phyloP scores from a whole-genome alignment of 140 eudicot species.

The Erigeron philadelphicus region DNA sequence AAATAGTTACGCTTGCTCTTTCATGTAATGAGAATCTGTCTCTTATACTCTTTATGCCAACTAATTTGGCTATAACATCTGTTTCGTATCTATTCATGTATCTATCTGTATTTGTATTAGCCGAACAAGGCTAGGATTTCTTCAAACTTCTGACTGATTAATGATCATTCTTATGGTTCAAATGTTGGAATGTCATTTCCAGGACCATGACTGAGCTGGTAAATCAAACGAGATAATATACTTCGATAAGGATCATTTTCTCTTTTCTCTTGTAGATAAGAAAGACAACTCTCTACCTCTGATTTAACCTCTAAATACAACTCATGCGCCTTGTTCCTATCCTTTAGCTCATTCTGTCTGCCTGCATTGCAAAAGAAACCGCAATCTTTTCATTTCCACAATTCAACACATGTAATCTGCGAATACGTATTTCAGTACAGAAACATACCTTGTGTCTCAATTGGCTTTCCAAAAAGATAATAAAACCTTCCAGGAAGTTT shows the following conservation, averaged over 20 bases:
- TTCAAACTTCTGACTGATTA: too few relatives aligned
- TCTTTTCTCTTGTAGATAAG: constrained; percentile 58
- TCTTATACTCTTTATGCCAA: too few relatives aligned
- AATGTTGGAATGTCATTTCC: constrained; percentile 65
- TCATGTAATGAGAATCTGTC: too few relatives aligned
- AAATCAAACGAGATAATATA: constrained; percentile 45
- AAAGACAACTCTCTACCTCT: constrained; percentile 63
- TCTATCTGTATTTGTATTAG: too few relatives aligned
- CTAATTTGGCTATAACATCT: too few relatives aligned
- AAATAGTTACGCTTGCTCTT: too few relatives aligned
- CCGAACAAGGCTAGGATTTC: too few relatives aligned
- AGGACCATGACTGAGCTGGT: constrained; percentile 52
- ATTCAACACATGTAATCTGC: not conserved
- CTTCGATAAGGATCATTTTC: constrained; percentile 67
- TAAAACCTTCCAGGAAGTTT: constrained; percentile 89
- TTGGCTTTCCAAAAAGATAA: constrained; percentile 67
- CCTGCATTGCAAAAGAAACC: constrained; percentile 31
- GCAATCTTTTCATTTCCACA: not conserved
- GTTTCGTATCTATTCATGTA: too few relatives aligned
- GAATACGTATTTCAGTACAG: not conserved
- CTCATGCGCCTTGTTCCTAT: constrained; percentile 57
- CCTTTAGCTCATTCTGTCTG: constrained; percentile 56
- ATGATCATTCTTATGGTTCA: constrained; percentile 24
- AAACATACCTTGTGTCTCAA: constrained; percentile 55
- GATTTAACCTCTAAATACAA: constrained; percentile 60